These are phyloP conservation scores for Luffa acutangula DNA, from an alignment of 306 rosid genomes.

Conservation along the genomic window DNA sequence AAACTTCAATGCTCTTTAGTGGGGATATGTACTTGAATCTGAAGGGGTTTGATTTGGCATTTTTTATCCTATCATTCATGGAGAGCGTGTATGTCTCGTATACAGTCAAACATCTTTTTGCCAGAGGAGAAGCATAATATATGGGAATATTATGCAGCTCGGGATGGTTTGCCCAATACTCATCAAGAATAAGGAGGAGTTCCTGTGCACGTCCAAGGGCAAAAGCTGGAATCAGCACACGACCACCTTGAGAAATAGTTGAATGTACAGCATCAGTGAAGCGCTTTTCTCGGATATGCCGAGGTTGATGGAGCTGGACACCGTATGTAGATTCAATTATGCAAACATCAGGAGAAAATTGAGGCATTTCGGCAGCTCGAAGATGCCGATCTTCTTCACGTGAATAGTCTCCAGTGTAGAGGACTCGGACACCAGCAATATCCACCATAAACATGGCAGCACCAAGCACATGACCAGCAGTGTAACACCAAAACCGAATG, in stretches of 20 bases:
- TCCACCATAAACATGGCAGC: conserved; percentile 99
- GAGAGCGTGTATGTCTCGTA: conserved; percentile 93
- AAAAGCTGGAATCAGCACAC: conserved; percentile 79
- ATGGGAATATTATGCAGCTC: conserved; percentile 86
- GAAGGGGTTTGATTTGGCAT: conserved; percentile 93
- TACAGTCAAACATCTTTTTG: conserved; percentile 78
- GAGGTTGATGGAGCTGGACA: conserved; percentile 95
- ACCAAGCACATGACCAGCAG: conserved; percentile 97
- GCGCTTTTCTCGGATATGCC: conserved; percentile 70
- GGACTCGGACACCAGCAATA: conserved; percentile 83
- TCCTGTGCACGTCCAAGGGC: conserved; percentile 98
- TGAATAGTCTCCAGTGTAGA: conserved; percentile 95
- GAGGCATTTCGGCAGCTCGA: conserved; percentile 92
- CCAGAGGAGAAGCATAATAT: conserved; percentile 95
- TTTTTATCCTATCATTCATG: conserved; percentile 85
- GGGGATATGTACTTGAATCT: conserved; percentile 73
- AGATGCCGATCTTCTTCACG: conserved; percentile 98
- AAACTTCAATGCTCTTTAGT: conserved; percentile 66
- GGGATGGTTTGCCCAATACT: conserved; percentile 88
- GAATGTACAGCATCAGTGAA: conserved; percentile 87
- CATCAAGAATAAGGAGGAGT: conserved; percentile 88
- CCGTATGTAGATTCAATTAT: conserved; percentile 92
- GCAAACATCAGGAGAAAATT: conserved; percentile 90
- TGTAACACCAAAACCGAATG: conserved; percentile 92
- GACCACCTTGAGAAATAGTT: conserved; percentile 88